Conservation (phyloP, 208 protist genomes). For the Leishmania arabica region DNA sequence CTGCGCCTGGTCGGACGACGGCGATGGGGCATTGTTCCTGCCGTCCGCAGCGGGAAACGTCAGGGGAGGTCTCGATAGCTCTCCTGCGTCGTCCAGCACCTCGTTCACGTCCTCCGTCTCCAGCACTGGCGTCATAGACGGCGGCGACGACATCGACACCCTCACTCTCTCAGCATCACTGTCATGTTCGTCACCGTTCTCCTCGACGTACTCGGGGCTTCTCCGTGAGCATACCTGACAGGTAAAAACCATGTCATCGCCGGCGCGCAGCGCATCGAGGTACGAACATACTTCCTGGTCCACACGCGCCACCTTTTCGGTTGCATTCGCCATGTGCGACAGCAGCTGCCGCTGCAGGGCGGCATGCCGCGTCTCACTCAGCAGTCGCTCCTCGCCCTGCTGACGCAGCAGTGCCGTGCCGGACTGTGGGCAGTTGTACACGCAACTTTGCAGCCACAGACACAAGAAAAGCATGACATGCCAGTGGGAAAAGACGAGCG, state of each 20-base stretch:
- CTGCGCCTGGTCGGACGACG: not conserved
- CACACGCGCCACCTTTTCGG: slow-evolving; percentile 19
- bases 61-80: not conserved
- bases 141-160: not conserved
- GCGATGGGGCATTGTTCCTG: no score
- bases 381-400: slow-evolving; percentile 25
- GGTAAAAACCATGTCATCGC: slow-evolving; percentile 12
- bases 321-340: slow-evolving; percentile 9
- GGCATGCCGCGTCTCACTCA: slow-evolving; percentile 14
- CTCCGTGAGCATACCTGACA: not conserved
- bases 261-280: slow-evolving; percentile 21
- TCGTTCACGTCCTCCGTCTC: not conserved
- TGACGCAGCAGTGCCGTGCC: slow-evolving; percentile 26
- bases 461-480: slow-evolving; percentile 28
- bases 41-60: not conserved
- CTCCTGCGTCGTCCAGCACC: not conserved
- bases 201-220: not conserved
- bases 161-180: not conserved
- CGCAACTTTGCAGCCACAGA: slow-evolving; percentile 33
- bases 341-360: slow-evolving; percentile 29
- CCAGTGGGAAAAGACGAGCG: slow-evolving; percentile 13
- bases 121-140: not conserved
- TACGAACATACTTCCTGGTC: slow-evolving; percentile 24
- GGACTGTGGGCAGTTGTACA: slow-evolving; percentile 36
- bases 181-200: not conserved